These are phyloP conservation scores for Torulaspora delbrueckii DNA, from an alignment of 805 yeast species.

Conservation along the genomic window DNA sequence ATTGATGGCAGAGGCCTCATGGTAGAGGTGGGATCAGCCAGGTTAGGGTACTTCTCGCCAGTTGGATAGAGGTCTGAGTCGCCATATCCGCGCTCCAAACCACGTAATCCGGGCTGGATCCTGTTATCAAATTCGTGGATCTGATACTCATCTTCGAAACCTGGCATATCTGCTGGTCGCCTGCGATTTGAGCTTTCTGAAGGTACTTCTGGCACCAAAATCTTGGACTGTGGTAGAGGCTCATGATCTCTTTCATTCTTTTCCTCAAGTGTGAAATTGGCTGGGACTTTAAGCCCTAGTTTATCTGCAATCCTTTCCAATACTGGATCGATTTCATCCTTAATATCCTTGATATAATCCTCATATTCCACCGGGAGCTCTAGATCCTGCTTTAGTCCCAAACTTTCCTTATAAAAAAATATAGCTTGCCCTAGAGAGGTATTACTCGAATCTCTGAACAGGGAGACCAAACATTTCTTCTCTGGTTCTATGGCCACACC, in stretches of 20 bases:
- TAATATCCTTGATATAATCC: background rate
- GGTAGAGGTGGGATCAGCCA: constrained; percentile 17
- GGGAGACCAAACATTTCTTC: constrained; percentile 17
- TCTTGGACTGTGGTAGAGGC: background rate
- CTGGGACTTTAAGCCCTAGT: background rate
- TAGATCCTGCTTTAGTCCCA: constrained; percentile 2
- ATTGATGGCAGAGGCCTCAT: constrained; percentile 6
- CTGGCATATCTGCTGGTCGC: constrained; percentile 33
- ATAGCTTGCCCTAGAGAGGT: constrained; percentile 16
- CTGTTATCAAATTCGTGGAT: constrained; percentile 8
- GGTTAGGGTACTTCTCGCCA: constrained; percentile 29
- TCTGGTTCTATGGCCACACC: constrained; percentile 9
- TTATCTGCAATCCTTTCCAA: constrained; percentile 3
- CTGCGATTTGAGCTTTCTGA: background rate
- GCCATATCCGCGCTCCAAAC: constrained; percentile 24
- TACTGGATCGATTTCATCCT: background rate
- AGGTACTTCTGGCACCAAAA: background rate
- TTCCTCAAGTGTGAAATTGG: background rate
- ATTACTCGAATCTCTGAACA: constrained; percentile 12
- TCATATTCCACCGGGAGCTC: constrained; percentile 11
- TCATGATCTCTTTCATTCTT: background rate
- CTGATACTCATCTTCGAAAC: constrained; percentile 36
- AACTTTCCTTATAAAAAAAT: constrained; percentile 15
- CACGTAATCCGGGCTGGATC: background rate
- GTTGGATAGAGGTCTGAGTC: constrained; percentile 35